Percentiles rank a stretch among this genome's conserved stretches.
Evolutionary conservation across 2,329 filamentous ascomycete species (phyloP).

Genomic region (Clarireedia paspali): DNA sequence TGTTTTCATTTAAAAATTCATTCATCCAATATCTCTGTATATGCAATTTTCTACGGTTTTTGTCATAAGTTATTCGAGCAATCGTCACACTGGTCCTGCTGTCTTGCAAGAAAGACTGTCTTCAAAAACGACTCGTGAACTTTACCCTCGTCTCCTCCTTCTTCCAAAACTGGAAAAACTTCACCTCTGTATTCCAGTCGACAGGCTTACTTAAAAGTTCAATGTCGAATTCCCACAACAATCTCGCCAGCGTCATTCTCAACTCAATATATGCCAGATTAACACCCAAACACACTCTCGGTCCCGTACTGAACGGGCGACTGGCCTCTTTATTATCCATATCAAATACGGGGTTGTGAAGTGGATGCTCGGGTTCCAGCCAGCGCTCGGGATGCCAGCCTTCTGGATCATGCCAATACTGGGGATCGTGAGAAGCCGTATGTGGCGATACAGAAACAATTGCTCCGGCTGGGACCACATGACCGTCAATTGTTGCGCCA

Average conservation of each 20-base stretch:
- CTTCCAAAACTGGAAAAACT: background rate
- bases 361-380: background rate
- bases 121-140: background rate
- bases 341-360: background rate
- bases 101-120: too few species aligned
- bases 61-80: too few species aligned
- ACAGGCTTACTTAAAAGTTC: background rate
- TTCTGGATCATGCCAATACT: slow-evolving; percentile 1
- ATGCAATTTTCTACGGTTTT: too few species aligned
- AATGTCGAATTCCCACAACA: background rate
- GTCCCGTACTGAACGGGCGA: background rate
- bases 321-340: background rate
- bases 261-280: slow-evolving; percentile 1
- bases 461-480: background rate
- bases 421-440: background rate
- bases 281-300: background rate
- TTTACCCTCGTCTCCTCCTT: background rate
- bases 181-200: background rate
- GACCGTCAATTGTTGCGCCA: background rate
- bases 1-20: too few species aligned
- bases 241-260: background rate
- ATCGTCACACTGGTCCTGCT: too few species aligned
- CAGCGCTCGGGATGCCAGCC: slow-evolving; percentile 2
- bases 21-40: too few species aligned
- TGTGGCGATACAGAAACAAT: slow-evolving; percentile 2